Conservation (phyloP, 129 eudicot genomes). For the Lactuca saligna region DNA sequence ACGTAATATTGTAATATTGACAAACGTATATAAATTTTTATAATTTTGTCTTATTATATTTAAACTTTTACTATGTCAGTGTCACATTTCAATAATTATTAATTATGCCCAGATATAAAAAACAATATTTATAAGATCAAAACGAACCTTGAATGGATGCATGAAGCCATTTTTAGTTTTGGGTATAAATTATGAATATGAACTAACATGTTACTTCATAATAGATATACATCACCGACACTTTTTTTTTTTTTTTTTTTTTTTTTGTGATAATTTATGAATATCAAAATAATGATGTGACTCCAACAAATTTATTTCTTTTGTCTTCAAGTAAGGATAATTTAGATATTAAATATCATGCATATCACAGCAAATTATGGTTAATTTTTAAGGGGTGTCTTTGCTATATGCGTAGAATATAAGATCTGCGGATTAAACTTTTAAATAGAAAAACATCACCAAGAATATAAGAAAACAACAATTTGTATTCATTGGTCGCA, state of each 20-base stretch:
- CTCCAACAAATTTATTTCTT: neutral
- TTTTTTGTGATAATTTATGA: neutral
- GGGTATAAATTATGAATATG: neutral
- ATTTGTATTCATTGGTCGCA: slow-evolving; percentile 26
- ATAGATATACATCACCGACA: too few species aligned
- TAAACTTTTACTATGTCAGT: too few species aligned
- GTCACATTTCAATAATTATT: too few species aligned
- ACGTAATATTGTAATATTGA: too few species aligned
- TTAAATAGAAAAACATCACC: neutral
- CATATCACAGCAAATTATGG: neutral
- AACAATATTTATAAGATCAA: neutral
- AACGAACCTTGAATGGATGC: neutral
- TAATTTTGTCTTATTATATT: too few species aligned
- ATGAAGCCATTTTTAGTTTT: too few species aligned
- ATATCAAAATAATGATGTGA: neutral
- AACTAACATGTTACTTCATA: neutral
- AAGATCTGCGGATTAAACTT: neutral
- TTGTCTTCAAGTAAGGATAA: neutral
- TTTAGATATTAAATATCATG: neutral
- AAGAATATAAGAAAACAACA: neutral
- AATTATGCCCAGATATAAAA: neutral
- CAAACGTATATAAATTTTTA: too few species aligned
- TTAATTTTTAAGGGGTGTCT: neutral
- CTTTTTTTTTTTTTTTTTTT: neutral
- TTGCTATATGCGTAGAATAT: neutral